Evolutionary conservation across 2,329 filamentous ascomycete genomes (phyloP).

Genomic region (Aspergillus fijiensis): DNA sequence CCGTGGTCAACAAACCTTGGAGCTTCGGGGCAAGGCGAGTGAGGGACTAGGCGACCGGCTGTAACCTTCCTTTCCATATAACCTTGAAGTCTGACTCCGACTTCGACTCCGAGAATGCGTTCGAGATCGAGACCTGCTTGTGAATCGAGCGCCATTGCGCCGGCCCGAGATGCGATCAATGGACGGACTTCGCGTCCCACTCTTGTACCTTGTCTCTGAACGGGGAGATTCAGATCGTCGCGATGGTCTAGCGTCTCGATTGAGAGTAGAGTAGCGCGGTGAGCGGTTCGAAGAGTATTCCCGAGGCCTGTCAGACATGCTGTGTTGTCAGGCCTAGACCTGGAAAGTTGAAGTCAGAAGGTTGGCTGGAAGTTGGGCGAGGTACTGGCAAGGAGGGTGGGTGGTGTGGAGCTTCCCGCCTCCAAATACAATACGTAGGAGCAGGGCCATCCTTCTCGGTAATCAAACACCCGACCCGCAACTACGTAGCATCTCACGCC

Average conservation of each 20-base stretch:
- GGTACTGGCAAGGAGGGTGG: neutral
- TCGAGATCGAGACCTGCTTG: constrained; percentile 30
- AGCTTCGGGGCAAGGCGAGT: constrained; percentile 31
- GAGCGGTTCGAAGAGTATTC: constrained; percentile 31
- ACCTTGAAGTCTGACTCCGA: constrained; percentile 24
- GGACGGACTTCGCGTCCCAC: constrained; percentile 30
- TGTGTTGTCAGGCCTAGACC: neutral
- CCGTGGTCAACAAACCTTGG: constrained; percentile 32
- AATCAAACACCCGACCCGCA: no score
- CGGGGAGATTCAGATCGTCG: constrained; percentile 39
- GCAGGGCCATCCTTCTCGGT: no score
- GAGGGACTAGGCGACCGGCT: constrained; percentile 31
- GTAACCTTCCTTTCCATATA: constrained; percentile 36
- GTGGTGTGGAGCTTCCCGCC: no score
- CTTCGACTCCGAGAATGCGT: constrained; percentile 37
- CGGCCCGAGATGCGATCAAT: constrained; percentile 21
- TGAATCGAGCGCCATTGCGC: constrained; percentile 29
- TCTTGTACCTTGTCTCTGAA: constrained; percentile 30
- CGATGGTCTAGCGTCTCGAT: constrained; percentile 22
- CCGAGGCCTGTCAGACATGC: constrained; percentile 28
- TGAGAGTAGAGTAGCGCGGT: constrained; percentile 22
- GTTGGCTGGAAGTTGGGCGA: neutral
- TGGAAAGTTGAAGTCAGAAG: neutral
- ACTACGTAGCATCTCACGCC: no score
- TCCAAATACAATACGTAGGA: no score